phyloP scores from a whole-genome alignment of 2,329 filamentous ascomycete species.

The Cordyceps sp. region DNA sequence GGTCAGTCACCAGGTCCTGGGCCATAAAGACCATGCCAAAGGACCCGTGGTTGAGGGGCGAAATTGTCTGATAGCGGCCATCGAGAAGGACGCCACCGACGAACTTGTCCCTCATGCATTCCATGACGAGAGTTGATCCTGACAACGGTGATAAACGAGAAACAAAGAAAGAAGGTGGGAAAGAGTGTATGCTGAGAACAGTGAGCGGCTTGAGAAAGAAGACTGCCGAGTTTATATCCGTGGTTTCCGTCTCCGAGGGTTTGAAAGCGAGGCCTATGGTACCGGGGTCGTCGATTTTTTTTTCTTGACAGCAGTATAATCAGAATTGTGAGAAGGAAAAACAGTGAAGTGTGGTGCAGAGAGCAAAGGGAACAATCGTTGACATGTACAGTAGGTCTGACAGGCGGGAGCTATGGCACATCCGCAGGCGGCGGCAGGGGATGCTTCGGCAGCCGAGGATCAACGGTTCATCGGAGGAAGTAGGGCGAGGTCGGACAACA shows the following conservation, averaged over 20 bases:
- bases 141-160: background rate
- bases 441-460: constrained; percentile 14
- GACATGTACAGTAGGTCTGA: constrained; percentile 16
- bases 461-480: constrained; percentile 24
- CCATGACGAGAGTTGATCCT: constrained; percentile 32
- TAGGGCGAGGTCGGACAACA: constrained; percentile 14
- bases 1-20: constrained; percentile 57
- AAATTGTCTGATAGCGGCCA: constrained; percentile 79
- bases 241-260: too few relatives aligned
- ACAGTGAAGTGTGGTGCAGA: background rate
- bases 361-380: constrained; percentile 5
- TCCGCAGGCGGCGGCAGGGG: constrained; percentile 8
- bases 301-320: background rate
- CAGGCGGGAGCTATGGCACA: constrained; percentile 7
- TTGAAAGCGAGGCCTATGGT: too few relatives aligned
- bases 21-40: constrained; percentile 98
- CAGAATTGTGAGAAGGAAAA: background rate
- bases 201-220: background rate
- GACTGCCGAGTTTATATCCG: too few relatives aligned
- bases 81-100: constrained; percentile 63
- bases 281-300: background rate
- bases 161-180: constrained; percentile 1
- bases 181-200: background rate
- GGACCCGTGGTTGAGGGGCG: constrained; percentile 93
- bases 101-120: constrained; percentile 76